Evolutionary conservation across 371 early-diverging fungal genomes (phyloP).

Genomic region (Circinella minor): DNA sequence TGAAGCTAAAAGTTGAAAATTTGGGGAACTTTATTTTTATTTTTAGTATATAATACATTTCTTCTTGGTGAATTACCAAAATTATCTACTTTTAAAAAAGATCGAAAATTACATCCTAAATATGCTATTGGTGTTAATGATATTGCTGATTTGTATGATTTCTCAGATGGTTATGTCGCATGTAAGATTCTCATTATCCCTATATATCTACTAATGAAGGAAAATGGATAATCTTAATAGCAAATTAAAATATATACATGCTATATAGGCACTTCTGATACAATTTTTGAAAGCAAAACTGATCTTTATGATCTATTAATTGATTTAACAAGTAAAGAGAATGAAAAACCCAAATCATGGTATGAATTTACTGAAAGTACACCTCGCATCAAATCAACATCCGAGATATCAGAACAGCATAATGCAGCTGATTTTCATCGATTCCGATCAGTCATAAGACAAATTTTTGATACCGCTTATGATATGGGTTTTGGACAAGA

Average conservation of each 20-base stretch:
- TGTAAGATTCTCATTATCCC: constrained; percentile 37
- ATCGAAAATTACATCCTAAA: constrained; percentile 34
- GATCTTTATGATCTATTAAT: constrained; percentile 61
- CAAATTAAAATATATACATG: too few relatives aligned
- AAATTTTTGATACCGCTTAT: constrained; percentile 15
- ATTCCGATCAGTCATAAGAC: constrained; percentile 29
- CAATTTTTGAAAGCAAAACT: constrained; percentile 56
- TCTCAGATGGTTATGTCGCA: constrained; percentile 53
- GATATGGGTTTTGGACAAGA: constrained; percentile 14
- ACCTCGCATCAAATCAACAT: constrained; percentile 8
- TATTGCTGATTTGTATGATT: constrained; percentile 46
- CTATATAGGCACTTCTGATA: constrained; percentile 60
- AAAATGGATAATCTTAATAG: too few relatives aligned
- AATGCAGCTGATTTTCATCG: constrained; percentile 40
- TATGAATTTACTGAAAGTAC: background rate
- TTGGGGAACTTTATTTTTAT: too few relatives aligned
- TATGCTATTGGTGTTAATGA: constrained; percentile 64
- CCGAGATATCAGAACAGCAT: constrained; percentile 15
- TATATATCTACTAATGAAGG: background rate
- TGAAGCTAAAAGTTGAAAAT: too few relatives aligned
- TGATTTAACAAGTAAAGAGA: constrained; percentile 36
- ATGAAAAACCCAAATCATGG: background rate
- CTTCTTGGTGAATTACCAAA: constrained; percentile 12
- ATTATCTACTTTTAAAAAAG: constrained; percentile 8
- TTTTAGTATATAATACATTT: constrained; percentile 14